Conservation (phyloP, 768 basidiomycete genomes). For the Suillus ampliporus region DNA sequence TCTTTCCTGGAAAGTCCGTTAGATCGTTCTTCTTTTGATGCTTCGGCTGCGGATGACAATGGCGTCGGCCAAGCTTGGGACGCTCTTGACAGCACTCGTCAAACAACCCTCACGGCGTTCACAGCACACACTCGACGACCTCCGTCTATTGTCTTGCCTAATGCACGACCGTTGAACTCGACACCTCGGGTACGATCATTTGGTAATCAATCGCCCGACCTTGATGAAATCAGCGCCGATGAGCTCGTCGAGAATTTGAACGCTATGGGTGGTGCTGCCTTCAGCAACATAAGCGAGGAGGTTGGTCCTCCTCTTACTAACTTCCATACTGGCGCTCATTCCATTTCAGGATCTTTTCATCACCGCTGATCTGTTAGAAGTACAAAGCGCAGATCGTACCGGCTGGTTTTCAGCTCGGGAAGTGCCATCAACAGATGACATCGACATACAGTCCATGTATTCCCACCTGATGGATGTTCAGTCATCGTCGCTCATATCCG, state of each 20-base stretch:
- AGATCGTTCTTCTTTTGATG: slow-evolving; percentile 56
- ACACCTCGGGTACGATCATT: slow-evolving; percentile 26
- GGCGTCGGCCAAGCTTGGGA: slow-evolving; percentile 54
- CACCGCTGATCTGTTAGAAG: slow-evolving; percentile 79
- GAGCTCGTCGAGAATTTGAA: slow-evolving; percentile 82
- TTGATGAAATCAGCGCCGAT: slow-evolving; percentile 67
- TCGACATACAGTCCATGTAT: slow-evolving; percentile 84
- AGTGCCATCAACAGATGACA: slow-evolving; percentile 55
- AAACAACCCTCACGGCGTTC: slow-evolving; percentile 51
- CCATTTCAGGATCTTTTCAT: slow-evolving; percentile 70
- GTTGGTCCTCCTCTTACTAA: slow-evolving; percentile 40
- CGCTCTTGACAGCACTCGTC: slow-evolving; percentile 48
- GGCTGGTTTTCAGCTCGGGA: slow-evolving; percentile 78
- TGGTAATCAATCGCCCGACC: slow-evolving; percentile 57
- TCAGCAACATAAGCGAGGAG: slow-evolving; percentile 80
- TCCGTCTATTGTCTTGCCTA: slow-evolving; percentile 35
- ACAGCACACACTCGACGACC: slow-evolving; percentile 67
- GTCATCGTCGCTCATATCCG: slow-evolving; percentile 73
- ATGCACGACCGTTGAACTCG: slow-evolving; percentile 24
- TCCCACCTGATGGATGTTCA: slow-evolving; percentile 74
- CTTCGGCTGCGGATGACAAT: slow-evolving; percentile 40
- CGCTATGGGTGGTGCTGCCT: slow-evolving; percentile 74
- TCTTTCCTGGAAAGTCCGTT: slow-evolving; percentile 62
- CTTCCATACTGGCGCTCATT: slow-evolving; percentile 13
- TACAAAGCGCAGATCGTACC: slow-evolving; percentile 77